Conservation (phyloP, 2,329 filamentous ascomycete genomes). For the Epichloe gansuensis region DNA sequence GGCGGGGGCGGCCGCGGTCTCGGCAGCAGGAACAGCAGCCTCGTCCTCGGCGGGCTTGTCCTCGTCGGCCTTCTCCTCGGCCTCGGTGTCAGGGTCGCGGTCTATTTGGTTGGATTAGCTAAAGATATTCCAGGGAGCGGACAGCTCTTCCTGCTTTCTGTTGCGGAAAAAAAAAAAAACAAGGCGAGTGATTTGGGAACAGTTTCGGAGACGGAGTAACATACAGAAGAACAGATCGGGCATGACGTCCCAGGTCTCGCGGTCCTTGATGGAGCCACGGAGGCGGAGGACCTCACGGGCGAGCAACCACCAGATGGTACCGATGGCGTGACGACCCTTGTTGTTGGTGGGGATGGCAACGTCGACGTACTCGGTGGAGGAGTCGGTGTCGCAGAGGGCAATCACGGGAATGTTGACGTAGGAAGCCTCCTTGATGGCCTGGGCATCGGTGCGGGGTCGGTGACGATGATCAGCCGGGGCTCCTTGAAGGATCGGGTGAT, state of each 20-base stretch:
- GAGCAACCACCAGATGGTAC: constrained; percentile 98
- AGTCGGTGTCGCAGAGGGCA: constrained; percentile 97
- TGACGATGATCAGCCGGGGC: constrained; percentile 98
- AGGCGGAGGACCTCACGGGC: constrained; percentile 99
- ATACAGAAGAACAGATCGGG: constrained; percentile 98
- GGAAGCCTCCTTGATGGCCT: constrained; percentile 99
- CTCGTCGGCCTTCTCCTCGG: constrained; percentile 95
- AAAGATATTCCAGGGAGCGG: neutral
- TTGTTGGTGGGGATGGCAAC: constrained; percentile 99
- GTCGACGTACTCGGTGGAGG: constrained; percentile 98
- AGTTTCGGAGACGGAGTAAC: constrained; percentile 17
- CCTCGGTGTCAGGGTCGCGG: constrained; percentile 98
- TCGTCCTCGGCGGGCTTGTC: constrained; percentile 81
- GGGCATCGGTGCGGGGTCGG: constrained; percentile 97
- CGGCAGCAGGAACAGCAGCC: constrained; percentile 65
- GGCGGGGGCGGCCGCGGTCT: constrained; percentile 59
- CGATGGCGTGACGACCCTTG: constrained; percentile 99
- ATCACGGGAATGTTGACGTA: constrained; percentile 99
- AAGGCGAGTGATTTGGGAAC: neutral
- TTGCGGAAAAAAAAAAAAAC: neutral
- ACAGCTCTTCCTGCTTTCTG: neutral
- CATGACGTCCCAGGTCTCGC: constrained; percentile 98
- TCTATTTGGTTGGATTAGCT: constrained; percentile 32
- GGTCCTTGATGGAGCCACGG: constrained; percentile 88
- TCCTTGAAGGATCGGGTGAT: constrained; percentile 99